phyloP scores from a whole-genome alignment of 805 yeast species.

The Kodamaea kaohsiungensis region DNA sequence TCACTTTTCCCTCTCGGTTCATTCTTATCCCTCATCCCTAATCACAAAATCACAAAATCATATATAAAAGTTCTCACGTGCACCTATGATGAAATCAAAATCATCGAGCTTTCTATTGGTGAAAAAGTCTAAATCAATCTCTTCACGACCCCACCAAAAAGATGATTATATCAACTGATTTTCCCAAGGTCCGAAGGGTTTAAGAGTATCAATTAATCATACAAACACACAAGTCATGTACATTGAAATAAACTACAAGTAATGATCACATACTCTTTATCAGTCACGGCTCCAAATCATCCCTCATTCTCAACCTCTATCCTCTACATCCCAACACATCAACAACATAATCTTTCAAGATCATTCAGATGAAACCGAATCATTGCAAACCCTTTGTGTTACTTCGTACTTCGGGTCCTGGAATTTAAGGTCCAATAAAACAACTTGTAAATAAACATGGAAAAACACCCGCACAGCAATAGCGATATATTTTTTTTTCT shows the following conservation, averaged over 20 bases:
- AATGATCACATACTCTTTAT: too few species aligned
- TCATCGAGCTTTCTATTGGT: background rate
- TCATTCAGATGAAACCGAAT: background rate
- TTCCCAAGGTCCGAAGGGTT: background rate
- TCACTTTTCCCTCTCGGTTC: background rate
- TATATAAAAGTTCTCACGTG: background rate
- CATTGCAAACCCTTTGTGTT: background rate
- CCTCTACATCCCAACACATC: background rate
- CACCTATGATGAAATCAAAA: background rate
- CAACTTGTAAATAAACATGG: background rate
- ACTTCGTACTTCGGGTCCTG: background rate
- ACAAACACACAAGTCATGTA: background rate
- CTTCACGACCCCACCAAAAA: slow-evolving; percentile 6
- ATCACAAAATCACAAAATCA: background rate
- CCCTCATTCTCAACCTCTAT: background rate
- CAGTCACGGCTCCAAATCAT: background rate
- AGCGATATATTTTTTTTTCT: background rate
- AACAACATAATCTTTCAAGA: background rate
- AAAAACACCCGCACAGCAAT: background rate
- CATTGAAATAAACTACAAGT: too few species aligned
- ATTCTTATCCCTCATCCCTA: background rate
- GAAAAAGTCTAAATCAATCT: background rate
- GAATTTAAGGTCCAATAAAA: background rate
- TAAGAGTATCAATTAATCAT: too few species aligned
- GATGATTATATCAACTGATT: background rate